phyloP scores from a whole-genome alignment of 2,329 filamentous ascomycete species.

The Clarireedia homoeocarpa region DNA sequence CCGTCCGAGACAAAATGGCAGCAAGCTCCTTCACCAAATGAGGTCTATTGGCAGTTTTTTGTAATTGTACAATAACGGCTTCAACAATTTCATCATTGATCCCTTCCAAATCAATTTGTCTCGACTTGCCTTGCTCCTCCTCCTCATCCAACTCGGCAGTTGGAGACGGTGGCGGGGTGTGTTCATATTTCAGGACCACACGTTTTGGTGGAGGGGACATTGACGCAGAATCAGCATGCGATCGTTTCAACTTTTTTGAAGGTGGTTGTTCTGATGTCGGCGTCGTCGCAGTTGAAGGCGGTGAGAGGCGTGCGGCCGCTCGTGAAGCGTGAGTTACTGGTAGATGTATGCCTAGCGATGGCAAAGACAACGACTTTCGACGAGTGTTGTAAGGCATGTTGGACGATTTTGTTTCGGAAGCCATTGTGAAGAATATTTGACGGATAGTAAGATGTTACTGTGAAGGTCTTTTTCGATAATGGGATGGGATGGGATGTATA shows the following conservation, averaged over 20 bases:
- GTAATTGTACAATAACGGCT: slow-evolving; percentile 78
- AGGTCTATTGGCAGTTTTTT: slow-evolving; percentile 84
- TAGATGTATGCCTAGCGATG: slow-evolving; percentile 86
- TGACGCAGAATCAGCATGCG: slow-evolving; percentile 49
- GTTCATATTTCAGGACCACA: slow-evolving; percentile 44
- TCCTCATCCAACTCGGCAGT: slow-evolving; percentile 36
- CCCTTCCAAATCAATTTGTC: slow-evolving; percentile 67
- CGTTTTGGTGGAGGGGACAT: slow-evolving; percentile 37
- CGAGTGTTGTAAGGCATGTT: slow-evolving; percentile 94
- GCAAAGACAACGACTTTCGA: slow-evolving; percentile 88
- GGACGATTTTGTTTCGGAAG: slow-evolving; percentile 9
- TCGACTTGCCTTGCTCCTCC: slow-evolving; percentile 37
- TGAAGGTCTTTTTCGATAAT: background rate
- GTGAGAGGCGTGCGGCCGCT: slow-evolving; percentile 36
- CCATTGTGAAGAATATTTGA: slow-evolving; percentile 10
- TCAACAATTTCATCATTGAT: slow-evolving; percentile 96
- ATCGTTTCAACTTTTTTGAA: slow-evolving; percentile 70
- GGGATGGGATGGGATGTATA: slow-evolving; percentile 8
- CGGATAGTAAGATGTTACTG: slow-evolving; percentile 3
- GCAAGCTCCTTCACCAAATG: slow-evolving; percentile 94
- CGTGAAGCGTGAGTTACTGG: slow-evolving; percentile 57
- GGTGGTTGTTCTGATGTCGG: slow-evolving; percentile 32
- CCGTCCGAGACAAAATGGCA: slow-evolving; percentile 63
- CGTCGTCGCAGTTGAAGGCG: slow-evolving; percentile 24
- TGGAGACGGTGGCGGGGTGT: slow-evolving; percentile 77